A percentile compares a stretch with the other conserved stretches of the same genome.
Conservation (phyloP, 192 early-diverging fungal genomes). For the Gorgonomyces haynaldii region DNA sequence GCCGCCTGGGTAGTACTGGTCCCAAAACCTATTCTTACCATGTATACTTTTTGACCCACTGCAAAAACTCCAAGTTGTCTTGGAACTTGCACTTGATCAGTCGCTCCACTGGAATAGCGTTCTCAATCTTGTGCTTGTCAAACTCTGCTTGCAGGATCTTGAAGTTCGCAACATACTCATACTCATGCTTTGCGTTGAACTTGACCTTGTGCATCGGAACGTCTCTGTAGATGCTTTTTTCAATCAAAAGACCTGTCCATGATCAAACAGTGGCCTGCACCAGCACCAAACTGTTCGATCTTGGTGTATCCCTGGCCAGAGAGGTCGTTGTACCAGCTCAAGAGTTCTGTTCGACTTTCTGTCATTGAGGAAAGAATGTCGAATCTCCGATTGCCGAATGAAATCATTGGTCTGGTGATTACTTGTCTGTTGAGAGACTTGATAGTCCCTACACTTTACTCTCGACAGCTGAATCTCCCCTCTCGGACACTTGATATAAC, state of each 20-base stretch:
- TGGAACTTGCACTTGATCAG: conserved; percentile 94
- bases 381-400: too few relatives aligned
- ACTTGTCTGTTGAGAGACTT: too few relatives aligned
- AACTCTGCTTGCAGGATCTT: conserved; percentile 86
- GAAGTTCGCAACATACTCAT: conserved; percentile 91
- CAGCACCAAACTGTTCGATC: conserved; percentile 89
- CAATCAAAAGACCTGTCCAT: conserved; percentile 57
- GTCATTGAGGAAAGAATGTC: conserved; percentile 56
- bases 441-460: too few relatives aligned
- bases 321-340: conserved; percentile 94
- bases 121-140: conserved; percentile 84
- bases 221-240: conserved; percentile 25
- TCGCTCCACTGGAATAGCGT: conserved; percentile 80
- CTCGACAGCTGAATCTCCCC: too few relatives aligned
- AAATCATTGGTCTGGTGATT: too few relatives aligned
- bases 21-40: conserved; percentile 56
- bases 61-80: conserved; percentile 97
- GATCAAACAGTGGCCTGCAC: conserved; percentile 67
- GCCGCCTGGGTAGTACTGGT: conserved; percentile 72
- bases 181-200: conserved; percentile 88
- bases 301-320: conserved; percentile 82
- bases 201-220: conserved; percentile 83
- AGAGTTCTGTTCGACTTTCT: conserved; percentile 80
- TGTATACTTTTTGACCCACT: conserved; percentile 73
- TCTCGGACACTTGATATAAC: too few relatives aligned